A percentile compares a stretch with the other conserved stretches of the same genome.
phyloP scores from a whole-genome alignment of 352 stramenopile species.

The Halophytophthora batemanensis region DNA sequence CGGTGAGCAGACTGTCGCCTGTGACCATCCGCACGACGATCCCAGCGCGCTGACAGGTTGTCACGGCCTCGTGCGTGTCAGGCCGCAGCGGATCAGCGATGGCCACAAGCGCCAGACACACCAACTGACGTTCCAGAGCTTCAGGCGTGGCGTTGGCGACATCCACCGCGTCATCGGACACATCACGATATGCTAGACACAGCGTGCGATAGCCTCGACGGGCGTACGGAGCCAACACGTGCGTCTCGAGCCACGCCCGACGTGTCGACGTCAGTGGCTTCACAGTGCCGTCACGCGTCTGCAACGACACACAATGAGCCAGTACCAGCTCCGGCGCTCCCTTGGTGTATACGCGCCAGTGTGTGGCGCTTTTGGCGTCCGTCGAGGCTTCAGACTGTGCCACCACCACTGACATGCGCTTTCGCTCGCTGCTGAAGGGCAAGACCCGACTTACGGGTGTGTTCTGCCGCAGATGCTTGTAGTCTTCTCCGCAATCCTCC shows the following conservation, averaged over 20 bases:
- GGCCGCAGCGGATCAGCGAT: slow-evolving; percentile 92
- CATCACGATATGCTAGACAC: slow-evolving; percentile 52
- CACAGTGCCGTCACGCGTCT: slow-evolving; percentile 14
- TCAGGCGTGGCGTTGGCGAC: slow-evolving; percentile 19
- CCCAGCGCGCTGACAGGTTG: slow-evolving; percentile 88
- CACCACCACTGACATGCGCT: slow-evolving; percentile 93
- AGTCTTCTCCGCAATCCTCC: slow-evolving; percentile 24
- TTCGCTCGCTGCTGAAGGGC: slow-evolving; percentile 91
- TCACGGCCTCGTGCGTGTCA: slow-evolving; percentile 88
- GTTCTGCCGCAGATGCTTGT: slow-evolving; percentile 21
- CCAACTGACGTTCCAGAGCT: slow-evolving; percentile 34
- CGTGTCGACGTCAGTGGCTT: slow-evolving; percentile 4
- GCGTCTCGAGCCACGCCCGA: slow-evolving; percentile 14
- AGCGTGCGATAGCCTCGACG: slow-evolving; percentile 70
- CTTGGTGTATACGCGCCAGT: slow-evolving; percentile 39
- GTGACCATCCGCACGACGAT: slow-evolving; percentile 92
- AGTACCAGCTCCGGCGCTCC: slow-evolving; percentile 62
- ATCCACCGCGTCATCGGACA: slow-evolving; percentile 13
- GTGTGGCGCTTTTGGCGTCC: slow-evolving; percentile 4
- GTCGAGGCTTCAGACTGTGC: slow-evolving; percentile 19
- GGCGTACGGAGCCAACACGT: slow-evolving; percentile 67
- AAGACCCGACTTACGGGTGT: slow-evolving; percentile 36
- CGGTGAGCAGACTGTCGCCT: slow-evolving; percentile 90
- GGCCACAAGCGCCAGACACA: slow-evolving; percentile 77
- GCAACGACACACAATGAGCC: slow-evolving; percentile 26